Evolutionary conservation across 2,329 filamentous ascomycete genomes (phyloP).

Genomic region (Talaromyces sp.): DNA sequence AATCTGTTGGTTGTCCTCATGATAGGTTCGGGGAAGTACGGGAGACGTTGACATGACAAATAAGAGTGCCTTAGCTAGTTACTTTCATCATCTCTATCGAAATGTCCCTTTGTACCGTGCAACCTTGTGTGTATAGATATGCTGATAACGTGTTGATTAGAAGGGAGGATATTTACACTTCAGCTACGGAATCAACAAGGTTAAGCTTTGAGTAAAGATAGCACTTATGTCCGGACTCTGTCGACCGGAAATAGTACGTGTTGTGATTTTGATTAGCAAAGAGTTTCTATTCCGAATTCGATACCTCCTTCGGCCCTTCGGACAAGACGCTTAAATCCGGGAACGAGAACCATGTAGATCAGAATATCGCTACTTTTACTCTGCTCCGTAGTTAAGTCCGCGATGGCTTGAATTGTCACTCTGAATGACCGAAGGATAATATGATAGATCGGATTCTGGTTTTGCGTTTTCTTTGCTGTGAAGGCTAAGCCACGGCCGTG

Average conservation of each 20-base stretch:
- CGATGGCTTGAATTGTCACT: neutral
- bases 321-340: neutral
- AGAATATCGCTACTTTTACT: neutral
- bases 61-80: neutral
- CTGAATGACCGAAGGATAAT: neutral
- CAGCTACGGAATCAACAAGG: neutral
- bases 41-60: conserved; percentile 2
- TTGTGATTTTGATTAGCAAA: neutral
- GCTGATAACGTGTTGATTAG: neutral
- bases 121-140: neutral
- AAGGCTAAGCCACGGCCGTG: neutral
- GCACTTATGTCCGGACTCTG: neutral
- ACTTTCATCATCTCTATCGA: neutral
- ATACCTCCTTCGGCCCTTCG: too few species aligned
- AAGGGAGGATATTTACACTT: neutral
- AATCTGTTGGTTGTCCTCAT: neutral
- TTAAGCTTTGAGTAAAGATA: neutral
- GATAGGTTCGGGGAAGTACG: conserved; percentile 12
- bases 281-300: too few species aligned
- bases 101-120: neutral
- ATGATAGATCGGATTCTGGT: neutral
- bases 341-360: neutral
- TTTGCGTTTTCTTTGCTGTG: neutral
- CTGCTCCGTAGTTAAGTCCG: neutral
- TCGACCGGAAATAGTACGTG: neutral